These are phyloP conservation scores for Dioszegia crocea DNA, from an alignment of 768 basidiomycete genomes.

Conservation along the genomic window DNA sequence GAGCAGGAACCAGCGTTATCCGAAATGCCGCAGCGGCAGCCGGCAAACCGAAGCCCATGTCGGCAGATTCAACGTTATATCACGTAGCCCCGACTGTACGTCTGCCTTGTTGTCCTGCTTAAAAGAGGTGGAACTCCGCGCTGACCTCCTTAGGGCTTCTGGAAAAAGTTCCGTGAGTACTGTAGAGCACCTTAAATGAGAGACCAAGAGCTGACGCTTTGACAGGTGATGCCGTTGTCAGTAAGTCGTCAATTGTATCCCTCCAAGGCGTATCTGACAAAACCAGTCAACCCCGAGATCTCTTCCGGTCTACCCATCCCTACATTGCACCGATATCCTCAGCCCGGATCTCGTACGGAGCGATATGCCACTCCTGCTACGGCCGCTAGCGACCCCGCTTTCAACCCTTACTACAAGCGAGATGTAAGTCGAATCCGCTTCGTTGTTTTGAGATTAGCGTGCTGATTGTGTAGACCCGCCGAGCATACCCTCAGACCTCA, in stretches of 20 bases:
- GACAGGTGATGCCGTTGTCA: constrained; percentile 70
- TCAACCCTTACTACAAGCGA: constrained; percentile 75
- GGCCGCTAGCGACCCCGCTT: constrained; percentile 59
- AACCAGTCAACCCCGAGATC: constrained; percentile 85
- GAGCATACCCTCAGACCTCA: constrained; percentile 86
- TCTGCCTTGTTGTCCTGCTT: background rate
- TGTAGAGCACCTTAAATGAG: background rate
- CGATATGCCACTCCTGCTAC: constrained; percentile 81
- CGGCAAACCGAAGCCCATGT: constrained; percentile 47
- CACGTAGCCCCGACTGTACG: constrained; percentile 54
- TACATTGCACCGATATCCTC: constrained; percentile 70
- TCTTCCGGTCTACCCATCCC: constrained; percentile 81
- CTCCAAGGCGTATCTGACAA: too few species aligned
- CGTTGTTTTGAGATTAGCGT: background rate
- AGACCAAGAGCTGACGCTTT: background rate
- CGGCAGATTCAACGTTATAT: constrained; percentile 82
- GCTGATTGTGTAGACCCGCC: constrained; percentile 33
- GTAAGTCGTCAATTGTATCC: too few species aligned
- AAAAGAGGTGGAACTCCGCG: background rate
- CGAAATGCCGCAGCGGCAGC: constrained; percentile 33
- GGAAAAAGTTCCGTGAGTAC: constrained; percentile 91
- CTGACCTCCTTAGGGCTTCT: constrained; percentile 65
- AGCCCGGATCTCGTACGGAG: constrained; percentile 82
- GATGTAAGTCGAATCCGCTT: constrained; percentile 57
- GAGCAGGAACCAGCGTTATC: constrained; percentile 24